Conservation (phyloP, 2,329 filamentous ascomycete genomes). For the Pseudogymnoascus verrucosus region DNA sequence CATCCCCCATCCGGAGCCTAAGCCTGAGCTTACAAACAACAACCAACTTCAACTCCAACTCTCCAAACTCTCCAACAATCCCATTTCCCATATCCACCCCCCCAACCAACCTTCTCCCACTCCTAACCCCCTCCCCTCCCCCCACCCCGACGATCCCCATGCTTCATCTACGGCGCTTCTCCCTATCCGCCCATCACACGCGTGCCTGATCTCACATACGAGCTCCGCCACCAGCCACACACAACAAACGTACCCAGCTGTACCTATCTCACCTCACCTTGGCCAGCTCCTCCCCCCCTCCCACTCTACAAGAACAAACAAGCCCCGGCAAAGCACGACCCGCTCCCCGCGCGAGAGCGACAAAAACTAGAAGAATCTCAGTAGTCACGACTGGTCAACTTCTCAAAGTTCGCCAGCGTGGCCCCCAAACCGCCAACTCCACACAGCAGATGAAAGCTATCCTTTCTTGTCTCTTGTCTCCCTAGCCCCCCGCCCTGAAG, state of each 20-base stretch:
- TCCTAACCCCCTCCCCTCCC: too few species aligned
- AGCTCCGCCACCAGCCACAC: neutral
- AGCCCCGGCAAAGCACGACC: neutral
- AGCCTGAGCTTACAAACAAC: too few species aligned
- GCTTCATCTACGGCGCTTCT: too few species aligned
- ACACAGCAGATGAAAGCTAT: neutral
- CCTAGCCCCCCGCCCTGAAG: neutral
- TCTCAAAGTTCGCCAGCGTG: neutral
- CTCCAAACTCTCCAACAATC: too few species aligned
- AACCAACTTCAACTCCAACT: too few species aligned
- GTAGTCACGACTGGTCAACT: neutral
- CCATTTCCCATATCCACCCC: too few species aligned
- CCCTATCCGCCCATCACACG: neutral
- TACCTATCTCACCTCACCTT: neutral
- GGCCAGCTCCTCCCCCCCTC: neutral
- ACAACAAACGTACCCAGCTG: neutral
- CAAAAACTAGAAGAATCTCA: neutral
- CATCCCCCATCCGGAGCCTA: too few species aligned
- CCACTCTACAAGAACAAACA: neutral
- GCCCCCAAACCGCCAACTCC: neutral
- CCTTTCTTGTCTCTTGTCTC: neutral
- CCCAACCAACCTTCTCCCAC: too few species aligned
- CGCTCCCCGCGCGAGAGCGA: neutral
- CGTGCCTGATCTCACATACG: neutral
- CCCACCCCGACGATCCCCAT: too few species aligned